Conservation (phyloP, 768 basidiomycete species). For the Exidia glandulosa region DNA sequence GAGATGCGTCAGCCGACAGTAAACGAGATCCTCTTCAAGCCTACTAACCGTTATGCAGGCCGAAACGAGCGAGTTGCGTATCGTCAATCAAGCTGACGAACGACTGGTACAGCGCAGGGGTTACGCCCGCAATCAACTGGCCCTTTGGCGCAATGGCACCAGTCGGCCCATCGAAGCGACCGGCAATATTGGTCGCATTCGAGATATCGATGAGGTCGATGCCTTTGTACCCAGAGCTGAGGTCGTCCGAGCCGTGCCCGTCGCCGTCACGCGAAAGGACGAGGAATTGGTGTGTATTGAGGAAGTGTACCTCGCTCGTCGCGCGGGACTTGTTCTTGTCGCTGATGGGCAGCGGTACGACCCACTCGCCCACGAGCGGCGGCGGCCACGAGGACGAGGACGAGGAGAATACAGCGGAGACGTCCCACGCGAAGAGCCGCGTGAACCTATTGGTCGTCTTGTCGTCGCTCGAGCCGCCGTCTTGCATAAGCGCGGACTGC, state of each 20-base stretch:
- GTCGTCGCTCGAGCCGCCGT: constrained; percentile 42
- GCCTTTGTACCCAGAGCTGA: constrained; percentile 43
- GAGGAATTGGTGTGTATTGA: constrained; percentile 43
- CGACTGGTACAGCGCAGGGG: constrained; percentile 40
- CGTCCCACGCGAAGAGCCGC: constrained; percentile 45
- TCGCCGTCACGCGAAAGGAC: constrained; percentile 48
- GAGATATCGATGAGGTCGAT: constrained; percentile 49
- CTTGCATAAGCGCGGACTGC: constrained; percentile 53
- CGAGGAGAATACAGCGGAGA: constrained; percentile 18
- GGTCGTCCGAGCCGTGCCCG: constrained; percentile 42
- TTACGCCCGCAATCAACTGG: constrained; percentile 33
- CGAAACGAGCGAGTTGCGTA: constrained; percentile 46
- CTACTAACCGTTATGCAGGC: constrained; percentile 50
- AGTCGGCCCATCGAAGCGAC: constrained; percentile 40
- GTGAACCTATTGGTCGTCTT: constrained; percentile 40
- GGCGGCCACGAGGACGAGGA: constrained; percentile 8
- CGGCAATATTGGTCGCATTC: constrained; percentile 50
- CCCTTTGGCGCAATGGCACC: constrained; percentile 43
- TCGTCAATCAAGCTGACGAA: constrained; percentile 48
- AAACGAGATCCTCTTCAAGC: too few relatives aligned
- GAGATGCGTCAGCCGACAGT: too few relatives aligned
- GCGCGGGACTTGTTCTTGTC: constrained; percentile 39
- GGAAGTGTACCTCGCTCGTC: constrained; percentile 48
- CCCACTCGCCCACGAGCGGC: constrained; percentile 42
- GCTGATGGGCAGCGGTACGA: constrained; percentile 45